Evolutionary conservation across 176 grass and related monocot genomes (phyloP), one percentile per base, ranked within the genome.

Genomic region (Paspalum vaginatum): DNA sequence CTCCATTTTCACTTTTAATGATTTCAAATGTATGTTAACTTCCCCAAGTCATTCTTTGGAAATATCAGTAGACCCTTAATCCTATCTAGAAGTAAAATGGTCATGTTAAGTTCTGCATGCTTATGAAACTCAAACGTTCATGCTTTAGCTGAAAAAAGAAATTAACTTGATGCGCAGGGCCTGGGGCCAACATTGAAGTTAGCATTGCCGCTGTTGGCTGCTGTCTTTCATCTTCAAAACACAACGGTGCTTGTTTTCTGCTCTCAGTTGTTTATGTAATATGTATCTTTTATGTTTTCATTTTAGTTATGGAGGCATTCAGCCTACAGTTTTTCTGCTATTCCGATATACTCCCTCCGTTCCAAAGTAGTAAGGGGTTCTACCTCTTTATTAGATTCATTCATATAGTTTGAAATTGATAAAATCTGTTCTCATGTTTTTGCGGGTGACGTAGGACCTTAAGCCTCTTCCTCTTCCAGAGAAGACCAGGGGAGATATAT

Each of bases 161-260:
- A n/a, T n/a, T 80, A 65, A 50, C 80, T 76, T 87, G 73, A 61
- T 78, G 80, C 90, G 77, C 88, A 98, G 96, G 96, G n/a, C 96
- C 96, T 80, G 96, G 96, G 45, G 96, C 96, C 51, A 95, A 92
- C 58, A 95, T 95, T 72, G 96, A 92, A 65, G 96, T 83, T 63
- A 70, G 61, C 47, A 59, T 43, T 74, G 1, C 70, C 49, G 1
- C 9, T 47, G 6, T 46, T 55, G 18, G n/a, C 56, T 72, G 38
- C 52, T 53, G 13, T 76, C 53, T 69, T 75, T 47, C 76, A 84
- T 75, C 61, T 82, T 77, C 20, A 49, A 70, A n/a, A n/a, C 20
- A 48, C 13, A 21, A 17, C 32, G 46, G n/a, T 46, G 17, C 57
- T 79, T 11, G 11, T 68, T 79, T 84, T 62, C 6, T 45, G 66